Percentiles rank a stretch among this genome's conserved stretches.
Evolutionary conservation across 2,329 filamentous ascomycete genomes (phyloP).

Genomic region (Chaetomium sp.): DNA sequence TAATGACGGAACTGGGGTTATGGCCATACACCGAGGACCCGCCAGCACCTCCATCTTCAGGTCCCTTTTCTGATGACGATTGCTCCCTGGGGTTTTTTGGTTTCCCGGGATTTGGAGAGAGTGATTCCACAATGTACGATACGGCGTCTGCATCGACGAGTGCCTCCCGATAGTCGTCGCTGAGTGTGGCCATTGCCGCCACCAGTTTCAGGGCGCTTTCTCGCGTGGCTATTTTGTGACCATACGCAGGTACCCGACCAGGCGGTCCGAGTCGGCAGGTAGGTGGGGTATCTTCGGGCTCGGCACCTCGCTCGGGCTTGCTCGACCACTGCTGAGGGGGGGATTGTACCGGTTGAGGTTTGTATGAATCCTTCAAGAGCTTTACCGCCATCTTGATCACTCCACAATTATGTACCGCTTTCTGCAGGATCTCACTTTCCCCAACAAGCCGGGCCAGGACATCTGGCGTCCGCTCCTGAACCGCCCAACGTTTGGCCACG

Average conservation of each 20-base stretch:
- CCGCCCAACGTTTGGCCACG: conserved; percentile 49
- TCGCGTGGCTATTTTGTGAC: conserved; percentile 73
- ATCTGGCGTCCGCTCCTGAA: conserved; percentile 71
- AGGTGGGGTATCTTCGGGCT: conserved; percentile 31
- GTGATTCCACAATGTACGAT: conserved; percentile 79
- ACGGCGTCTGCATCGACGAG: conserved; percentile 82
- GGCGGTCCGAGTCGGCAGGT: conserved; percentile 57
- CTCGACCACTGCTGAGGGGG: conserved; percentile 44
- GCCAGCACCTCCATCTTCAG: conserved; percentile 30
- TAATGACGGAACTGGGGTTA: conserved; percentile 76
- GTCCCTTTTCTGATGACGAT: conserved; percentile 40
- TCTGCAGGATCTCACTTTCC: conserved; percentile 78
- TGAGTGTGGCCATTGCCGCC: conserved; percentile 77
- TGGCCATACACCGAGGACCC: conserved; percentile 54
- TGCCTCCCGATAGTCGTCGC: conserved; percentile 80
- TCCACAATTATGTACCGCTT: conserved; percentile 71
- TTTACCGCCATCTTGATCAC: conserved; percentile 51
- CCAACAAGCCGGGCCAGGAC: conserved; percentile 77
- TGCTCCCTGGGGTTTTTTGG: conserved; percentile 50
- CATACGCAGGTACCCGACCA: conserved; percentile 62
- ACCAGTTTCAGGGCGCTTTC: conserved; percentile 77
- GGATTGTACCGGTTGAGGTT: conserved; percentile 44
- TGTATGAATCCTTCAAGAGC: conserved; percentile 55
- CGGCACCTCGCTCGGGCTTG: conserved; percentile 31
- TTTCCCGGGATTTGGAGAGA: conserved; percentile 59